A percentile compares a stretch with the other conserved stretches of the same genome.
phyloP scores from a whole-genome alignment of 2,329 filamentous ascomycete genomes.

The Microsporum canis region DNA sequence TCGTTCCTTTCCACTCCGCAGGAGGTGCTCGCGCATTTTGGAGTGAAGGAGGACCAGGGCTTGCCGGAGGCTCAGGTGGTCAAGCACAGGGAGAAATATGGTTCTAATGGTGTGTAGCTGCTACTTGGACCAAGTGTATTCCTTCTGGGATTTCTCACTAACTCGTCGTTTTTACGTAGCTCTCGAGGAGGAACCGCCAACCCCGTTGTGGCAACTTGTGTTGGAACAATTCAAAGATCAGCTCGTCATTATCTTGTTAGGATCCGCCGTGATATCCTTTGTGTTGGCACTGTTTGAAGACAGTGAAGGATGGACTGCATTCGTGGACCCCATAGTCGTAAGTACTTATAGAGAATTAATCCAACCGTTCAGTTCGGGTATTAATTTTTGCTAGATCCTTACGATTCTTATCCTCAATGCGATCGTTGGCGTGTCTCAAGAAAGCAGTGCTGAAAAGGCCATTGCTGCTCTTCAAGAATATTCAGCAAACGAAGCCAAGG shows the following conservation, averaged over 20 bases:
- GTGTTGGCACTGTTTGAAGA: constrained; percentile 86
- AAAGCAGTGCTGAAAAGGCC: constrained; percentile 96
- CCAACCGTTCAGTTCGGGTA: neutral
- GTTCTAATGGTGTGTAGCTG: constrained; percentile 41
- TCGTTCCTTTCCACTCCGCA: constrained; percentile 40
- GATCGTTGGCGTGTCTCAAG: constrained; percentile 93
- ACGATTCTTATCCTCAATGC: constrained; percentile 95
- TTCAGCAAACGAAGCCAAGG: constrained; percentile 94
- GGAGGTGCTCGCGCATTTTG: constrained; percentile 43
- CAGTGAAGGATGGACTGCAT: constrained; percentile 88
- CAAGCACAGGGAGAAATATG: constrained; percentile 38
- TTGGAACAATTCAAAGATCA: constrained; percentile 99
- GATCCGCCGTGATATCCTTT: constrained; percentile 86
- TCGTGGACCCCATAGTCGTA: constrained; percentile 91
- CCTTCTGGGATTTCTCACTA: constrained; percentile 11
- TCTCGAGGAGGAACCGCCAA: constrained; percentile 81
- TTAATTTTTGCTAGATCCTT: constrained; percentile 54
- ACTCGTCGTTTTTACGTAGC: constrained; percentile 35
- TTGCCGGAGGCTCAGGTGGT: constrained; percentile 40
- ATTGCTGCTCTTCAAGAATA: constrained; percentile 98
- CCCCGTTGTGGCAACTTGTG: constrained; percentile 89
- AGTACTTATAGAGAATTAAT: constrained; percentile 30
- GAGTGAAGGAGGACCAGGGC: constrained; percentile 41
- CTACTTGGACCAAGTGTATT: neutral
- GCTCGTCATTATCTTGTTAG: constrained; percentile 87